Conservation (phyloP, 257 asterid species). For the Gentiana straminea region DNA sequence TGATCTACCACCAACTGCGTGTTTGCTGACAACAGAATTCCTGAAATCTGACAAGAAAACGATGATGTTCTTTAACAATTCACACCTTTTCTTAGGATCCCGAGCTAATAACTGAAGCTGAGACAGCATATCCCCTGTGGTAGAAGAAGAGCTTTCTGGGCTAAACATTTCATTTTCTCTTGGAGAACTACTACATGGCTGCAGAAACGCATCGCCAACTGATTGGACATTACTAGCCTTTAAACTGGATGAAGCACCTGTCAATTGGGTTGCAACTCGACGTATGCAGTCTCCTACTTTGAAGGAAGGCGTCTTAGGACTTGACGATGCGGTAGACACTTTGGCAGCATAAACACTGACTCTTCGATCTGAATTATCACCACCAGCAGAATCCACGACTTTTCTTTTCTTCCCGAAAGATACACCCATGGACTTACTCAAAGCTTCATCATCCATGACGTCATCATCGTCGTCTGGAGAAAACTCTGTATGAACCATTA, state of each 20-base stretch:
- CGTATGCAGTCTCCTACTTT: constrained; percentile 92
- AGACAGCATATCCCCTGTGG: constrained; percentile 46
- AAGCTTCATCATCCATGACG: constrained; percentile 17
- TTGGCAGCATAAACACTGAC: constrained; percentile 42
- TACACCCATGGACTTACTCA: constrained; percentile 16
- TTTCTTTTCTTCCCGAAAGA: constrained; percentile 46
- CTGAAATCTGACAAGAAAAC: constrained; percentile 57
- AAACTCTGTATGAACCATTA: constrained; percentile 37
- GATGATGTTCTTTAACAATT: constrained; percentile 16
- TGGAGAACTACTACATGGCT: constrained; percentile 20
- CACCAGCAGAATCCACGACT: constrained; percentile 31
- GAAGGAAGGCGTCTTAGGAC: constrained; percentile 62
- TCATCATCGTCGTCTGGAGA: constrained; percentile 50
- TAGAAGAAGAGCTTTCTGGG: constrained; percentile 27
- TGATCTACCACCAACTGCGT: constrained; percentile 11
- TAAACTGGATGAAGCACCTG: constrained; percentile 42
- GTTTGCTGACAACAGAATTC: constrained; percentile 43
- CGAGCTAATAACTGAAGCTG: constrained; percentile 58
- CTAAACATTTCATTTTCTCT: constrained; percentile 25
- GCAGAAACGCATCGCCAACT: constrained; percentile 27
- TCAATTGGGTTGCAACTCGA: constrained; percentile 81
- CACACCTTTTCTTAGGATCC: constrained; percentile 40
- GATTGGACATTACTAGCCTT: constrained; percentile 34
- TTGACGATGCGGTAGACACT: constrained; percentile 28
- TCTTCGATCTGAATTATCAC: constrained; percentile 43